Evolutionary conservation across 2,329 filamentous ascomycete genomes (phyloP).

Genomic region (Penicillium digitatum): DNA sequence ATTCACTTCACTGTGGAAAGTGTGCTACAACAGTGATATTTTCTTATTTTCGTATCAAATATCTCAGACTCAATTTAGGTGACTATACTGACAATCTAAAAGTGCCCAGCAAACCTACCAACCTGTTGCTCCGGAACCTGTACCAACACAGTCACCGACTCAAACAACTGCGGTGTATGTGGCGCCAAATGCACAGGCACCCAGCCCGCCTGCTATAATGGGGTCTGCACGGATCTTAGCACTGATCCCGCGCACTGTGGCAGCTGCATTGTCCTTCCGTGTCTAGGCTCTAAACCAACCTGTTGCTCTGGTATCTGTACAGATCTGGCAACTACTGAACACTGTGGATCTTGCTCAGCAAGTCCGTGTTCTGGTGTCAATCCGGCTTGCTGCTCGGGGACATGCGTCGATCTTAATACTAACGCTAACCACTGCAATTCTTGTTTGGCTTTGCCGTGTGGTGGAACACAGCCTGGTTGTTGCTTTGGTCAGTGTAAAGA

Average conservation of each 20-base stretch:
- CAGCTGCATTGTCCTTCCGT: constrained; percentile 4
- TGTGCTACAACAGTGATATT: background rate
- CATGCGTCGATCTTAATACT: constrained; percentile 7
- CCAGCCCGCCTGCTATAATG: background rate
- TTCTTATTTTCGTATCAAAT: background rate
- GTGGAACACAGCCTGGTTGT: constrained; percentile 1
- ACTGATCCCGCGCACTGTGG: constrained; percentile 8
- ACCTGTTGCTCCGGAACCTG: background rate
- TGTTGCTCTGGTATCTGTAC: constrained; percentile 2
- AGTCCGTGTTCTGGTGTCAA: background rate
- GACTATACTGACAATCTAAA: background rate
- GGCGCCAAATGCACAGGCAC: background rate
- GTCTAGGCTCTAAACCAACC: constrained; percentile 2
- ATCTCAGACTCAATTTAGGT: background rate
- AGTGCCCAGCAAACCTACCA: background rate
- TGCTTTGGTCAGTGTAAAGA: constrained; percentile 7
- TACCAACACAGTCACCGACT: background rate
- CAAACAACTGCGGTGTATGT: background rate
- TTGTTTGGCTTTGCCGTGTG: constrained; percentile 3
- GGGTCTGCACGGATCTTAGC: constrained; percentile 6
- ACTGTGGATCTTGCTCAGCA: background rate
- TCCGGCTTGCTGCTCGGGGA: constrained; percentile 12
- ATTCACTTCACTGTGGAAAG: background rate
- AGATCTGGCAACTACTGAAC: background rate
- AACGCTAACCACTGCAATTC: constrained; percentile 8